Evolutionary conservation across 2,329 filamentous ascomycete species (phyloP).

Genomic region (Myriosclerotinia curreyana): DNA sequence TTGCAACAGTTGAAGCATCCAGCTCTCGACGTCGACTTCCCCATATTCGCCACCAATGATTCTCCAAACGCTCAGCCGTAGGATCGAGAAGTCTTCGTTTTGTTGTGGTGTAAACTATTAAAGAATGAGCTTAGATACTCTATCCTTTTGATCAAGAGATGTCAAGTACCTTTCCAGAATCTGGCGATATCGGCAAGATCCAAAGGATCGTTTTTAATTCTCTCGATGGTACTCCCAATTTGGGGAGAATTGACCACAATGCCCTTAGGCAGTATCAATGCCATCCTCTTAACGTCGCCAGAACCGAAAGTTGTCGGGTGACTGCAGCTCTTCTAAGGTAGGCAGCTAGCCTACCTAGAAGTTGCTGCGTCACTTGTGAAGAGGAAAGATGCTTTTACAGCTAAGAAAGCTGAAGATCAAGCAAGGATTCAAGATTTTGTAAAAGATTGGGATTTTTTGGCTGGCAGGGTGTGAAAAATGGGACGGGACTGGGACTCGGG

Average conservation of each 20-base stretch:
- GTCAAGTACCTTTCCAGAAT: constrained; percentile 54
- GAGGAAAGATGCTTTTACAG: constrained; percentile 11
- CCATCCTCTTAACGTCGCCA: constrained; percentile 32
- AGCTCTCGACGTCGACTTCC: constrained; percentile 50
- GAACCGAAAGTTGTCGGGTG: constrained; percentile 25
- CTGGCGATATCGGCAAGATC: constrained; percentile 52
- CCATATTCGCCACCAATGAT: constrained; percentile 66
- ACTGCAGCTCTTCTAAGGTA: constrained; percentile 35
- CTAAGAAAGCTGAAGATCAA: constrained; percentile 11
- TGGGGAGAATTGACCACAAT: constrained; percentile 53
- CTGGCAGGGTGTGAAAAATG: neutral
- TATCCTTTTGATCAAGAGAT: constrained; percentile 3
- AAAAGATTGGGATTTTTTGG: neutral
- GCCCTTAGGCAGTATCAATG: constrained; percentile 54
- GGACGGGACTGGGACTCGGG: constrained; percentile 13
- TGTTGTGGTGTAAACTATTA: constrained; percentile 58
- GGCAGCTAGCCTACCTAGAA: constrained; percentile 38
- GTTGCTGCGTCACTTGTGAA: constrained; percentile 33
- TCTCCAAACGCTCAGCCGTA: constrained; percentile 60
- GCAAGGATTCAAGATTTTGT: constrained; percentile 10
- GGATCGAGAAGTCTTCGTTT: constrained; percentile 58
- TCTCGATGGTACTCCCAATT: constrained; percentile 54
- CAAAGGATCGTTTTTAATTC: constrained; percentile 43
- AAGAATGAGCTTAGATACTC: constrained; percentile 26
- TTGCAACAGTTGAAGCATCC: constrained; percentile 53